Evolutionary conservation across 371 early-diverging fungal genomes (phyloP).

Genomic region (Dinochytrium kinnereticum): DNA sequence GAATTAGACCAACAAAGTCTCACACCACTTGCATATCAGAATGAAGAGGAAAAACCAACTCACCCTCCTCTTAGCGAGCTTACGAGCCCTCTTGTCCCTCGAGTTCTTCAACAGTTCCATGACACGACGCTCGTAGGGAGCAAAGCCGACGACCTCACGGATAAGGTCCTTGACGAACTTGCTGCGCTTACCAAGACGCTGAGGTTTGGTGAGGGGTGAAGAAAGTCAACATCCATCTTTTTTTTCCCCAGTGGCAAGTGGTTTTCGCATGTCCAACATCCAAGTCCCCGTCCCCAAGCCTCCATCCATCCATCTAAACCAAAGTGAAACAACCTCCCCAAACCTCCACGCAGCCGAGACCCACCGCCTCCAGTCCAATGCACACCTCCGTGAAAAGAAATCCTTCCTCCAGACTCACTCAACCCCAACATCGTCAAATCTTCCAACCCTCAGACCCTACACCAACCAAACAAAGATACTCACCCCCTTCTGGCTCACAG

Average conservation of each 20-base stretch:
- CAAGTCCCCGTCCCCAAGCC: no score
- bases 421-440: no score
- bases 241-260: not conserved
- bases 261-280: no score
- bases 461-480: constrained; percentile 59
- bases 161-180: constrained; percentile 90
- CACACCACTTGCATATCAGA: not conserved
- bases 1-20: not conserved
- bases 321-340: no score
- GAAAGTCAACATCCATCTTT: not conserved
- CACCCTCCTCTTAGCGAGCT: constrained; percentile 97
- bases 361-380: no score
- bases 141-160: constrained; percentile 97
- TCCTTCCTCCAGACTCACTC: no score
- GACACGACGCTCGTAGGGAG: constrained; percentile 98
- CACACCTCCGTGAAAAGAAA: no score
- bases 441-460: no score
- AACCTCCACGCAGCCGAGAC: no score
- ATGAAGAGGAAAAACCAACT: constrained; percentile 28
- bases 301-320: no score
- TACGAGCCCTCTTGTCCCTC: constrained; percentile 99
- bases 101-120: constrained; percentile 99
- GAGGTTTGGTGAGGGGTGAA: constrained; percentile 1
- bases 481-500: constrained; percentile 86
- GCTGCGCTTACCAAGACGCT: constrained; percentile 83